Evolutionary conservation across 768 basidiomycete species (phyloP), one percentile per base, ranked within the genome.

Genomic region (Neoboletus brunneissimus): DNA sequence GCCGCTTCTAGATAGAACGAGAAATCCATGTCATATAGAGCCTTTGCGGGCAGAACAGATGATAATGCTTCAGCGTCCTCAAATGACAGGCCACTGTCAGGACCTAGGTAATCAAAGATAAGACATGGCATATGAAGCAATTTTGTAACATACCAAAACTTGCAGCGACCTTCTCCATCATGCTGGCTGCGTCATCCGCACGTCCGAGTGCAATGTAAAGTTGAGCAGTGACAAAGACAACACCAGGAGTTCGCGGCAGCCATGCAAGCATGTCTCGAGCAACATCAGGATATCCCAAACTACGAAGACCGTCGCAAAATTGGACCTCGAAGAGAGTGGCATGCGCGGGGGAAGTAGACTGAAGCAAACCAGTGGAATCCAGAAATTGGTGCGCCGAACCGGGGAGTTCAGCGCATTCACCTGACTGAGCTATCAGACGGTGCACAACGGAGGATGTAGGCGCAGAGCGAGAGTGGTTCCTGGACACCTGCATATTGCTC

Each of bases 1-100:
- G 87, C 82, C 37, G 82, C 81, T 70, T 94, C 91, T 29, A 86
- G 72, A 73, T 94, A 94, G 75, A 89, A 96, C 10, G 79, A 76
- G 64, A 86, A 84, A 51, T 84, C 79, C 5, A 86, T 84, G 58
- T 84, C 79, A 50, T 84, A 80, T 29, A 81, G 59, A 44, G 79
- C 78, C 27, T 75, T 75, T 45, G 77, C 75, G 27, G 89, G 88
- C 51, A 92, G 77, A 54, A 91, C 80, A 16, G 74, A 72, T 1
- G 75, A 72, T 40, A 94, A 71, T 0, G 88, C 82, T 60, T 85
- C 83, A 40, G 77, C 72, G 61, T 90, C 89, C 63, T 89, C 88
- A 27, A 68, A 68, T 20, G 79, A 79, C 43, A 85, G 71, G 25
- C 76, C 76, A 64, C 73, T 80, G 54, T 81, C 79, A 38, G 78